Evolutionary conservation across 257 asterid genomes (phyloP), one percentile per base, ranked within the genome.

Genomic region (Fraxinus cuspidata): DNA sequence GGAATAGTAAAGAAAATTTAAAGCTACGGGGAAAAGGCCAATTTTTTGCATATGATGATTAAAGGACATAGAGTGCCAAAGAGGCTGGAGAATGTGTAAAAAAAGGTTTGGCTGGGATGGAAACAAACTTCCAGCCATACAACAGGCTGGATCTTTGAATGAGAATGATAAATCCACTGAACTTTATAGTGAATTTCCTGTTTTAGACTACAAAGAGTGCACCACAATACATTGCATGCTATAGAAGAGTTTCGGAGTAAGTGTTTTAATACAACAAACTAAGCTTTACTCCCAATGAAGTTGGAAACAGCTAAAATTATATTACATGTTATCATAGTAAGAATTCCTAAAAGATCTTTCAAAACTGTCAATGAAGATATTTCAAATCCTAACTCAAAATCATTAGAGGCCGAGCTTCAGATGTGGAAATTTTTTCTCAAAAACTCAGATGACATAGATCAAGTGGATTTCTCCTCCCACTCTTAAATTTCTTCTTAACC

Each of bases 91-190:
- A 58, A 80, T 38, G 42, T 25, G 13, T 81, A 77, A 73, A 78
- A 40, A 70, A 71, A 25, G 9, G 67, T 69, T 70, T 81, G 70
- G 77, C 78, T 37, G n/a, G 74, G 82, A 64, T 47, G 63, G 78
- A 79, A 64, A 74, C 77, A 75, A 75, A 42, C 58, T 65, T 78
- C 73, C 79, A 82, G 86, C 85, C 71, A 75, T 38, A 74, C 37
- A 15, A 68, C 63, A 74, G 81, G 38, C 60, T 29, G 60, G 68
- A 71, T 29, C 70, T 67, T 40, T 58, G 67, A 23, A 58, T 9
- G 15, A 21, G 66, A n/a, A 6, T 23, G 15, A 51, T 21, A 58
- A 58, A 58, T 58, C 29, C 31, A 9, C 28, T 60, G 67, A 56
- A 23, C 31, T 23, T 23, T 60, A n/a, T 60, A 23, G 67, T 10